phyloP scores from a whole-genome alignment of 2,329 filamentous ascomycete genomes.

The Rhynchosporium graminicola region DNA sequence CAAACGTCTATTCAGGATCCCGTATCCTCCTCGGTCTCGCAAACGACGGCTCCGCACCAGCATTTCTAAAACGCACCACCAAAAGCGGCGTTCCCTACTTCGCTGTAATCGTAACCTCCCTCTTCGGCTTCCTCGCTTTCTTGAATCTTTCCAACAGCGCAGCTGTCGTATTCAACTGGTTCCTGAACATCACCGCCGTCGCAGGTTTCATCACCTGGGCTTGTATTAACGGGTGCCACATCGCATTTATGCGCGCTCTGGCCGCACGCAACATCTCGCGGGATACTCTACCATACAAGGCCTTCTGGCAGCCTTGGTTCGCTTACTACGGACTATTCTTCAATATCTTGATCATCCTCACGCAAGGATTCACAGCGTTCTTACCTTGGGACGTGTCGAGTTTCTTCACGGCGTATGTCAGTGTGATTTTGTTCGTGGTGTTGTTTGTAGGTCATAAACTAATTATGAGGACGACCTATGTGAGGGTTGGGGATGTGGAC shows the following conservation, averaged over 20 bases:
- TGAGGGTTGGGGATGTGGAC: conserved; percentile 46
- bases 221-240: conserved; percentile 63
- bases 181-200: conserved; percentile 69
- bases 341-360: conserved; percentile 63
- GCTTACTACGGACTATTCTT: conserved; percentile 68
- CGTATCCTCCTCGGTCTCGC: conserved; percentile 69
- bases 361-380: conserved; percentile 69
- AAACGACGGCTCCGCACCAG: conserved; percentile 62
- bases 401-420: conserved; percentile 67
- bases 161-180: conserved; percentile 67
- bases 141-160: conserved; percentile 63
- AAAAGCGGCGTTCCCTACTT: conserved; percentile 61
- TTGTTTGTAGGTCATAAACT: conserved; percentile 63
- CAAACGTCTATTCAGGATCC: conserved; percentile 72
- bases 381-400: conserved; percentile 60
- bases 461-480: conserved; percentile 41
- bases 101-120: conserved; percentile 57
- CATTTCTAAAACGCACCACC: conserved; percentile 60
- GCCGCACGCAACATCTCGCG: conserved; percentile 58
- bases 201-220: conserved; percentile 72
- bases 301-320: conserved; percentile 63
- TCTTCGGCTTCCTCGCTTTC: conserved; percentile 65
- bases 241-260: conserved; percentile 65
- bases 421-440: conserved; percentile 62
- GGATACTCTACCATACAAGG: conserved; percentile 59